Evolutionary conservation across 1,139 yeast species (phyloP).

Genomic region (Taiozyma sp.): DNA sequence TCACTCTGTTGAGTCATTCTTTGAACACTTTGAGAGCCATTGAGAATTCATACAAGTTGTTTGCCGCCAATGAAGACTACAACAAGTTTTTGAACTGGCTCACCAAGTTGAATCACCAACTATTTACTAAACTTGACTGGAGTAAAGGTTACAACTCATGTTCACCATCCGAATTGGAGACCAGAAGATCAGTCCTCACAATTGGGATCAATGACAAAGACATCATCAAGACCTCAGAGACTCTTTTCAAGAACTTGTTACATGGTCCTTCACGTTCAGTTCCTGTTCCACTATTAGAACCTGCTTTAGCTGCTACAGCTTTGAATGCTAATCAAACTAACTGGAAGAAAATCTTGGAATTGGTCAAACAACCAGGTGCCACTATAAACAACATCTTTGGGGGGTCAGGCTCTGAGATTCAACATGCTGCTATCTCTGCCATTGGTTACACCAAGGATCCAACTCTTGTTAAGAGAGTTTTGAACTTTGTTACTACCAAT

Average conservation of each 20-base stretch:
- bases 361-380: conserved; percentile 43
- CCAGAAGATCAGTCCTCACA: conserved; percentile 29
- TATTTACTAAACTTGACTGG: conserved; percentile 22
- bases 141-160: conserved; percentile 8
- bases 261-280: conserved; percentile 45
- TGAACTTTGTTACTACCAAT: conserved; percentile 51
- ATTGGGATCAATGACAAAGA: conserved; percentile 24
- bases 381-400: conserved; percentile 23
- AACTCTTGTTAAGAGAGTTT: conserved; percentile 44
- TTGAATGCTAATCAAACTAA: conserved; percentile 37
- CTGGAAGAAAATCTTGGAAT: conserved; percentile 49
- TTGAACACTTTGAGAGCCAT: conserved; percentile 21
- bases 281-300: conserved; percentile 41
- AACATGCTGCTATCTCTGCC: conserved; percentile 48
- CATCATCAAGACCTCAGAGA: conserved; percentile 32
- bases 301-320: conserved; percentile 30
- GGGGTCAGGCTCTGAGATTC: conserved; percentile 33
- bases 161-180: conserved; percentile 32
- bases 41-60: conserved; percentile 17
- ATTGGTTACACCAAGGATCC: conserved; percentile 41
- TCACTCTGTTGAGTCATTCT: conserved; percentile 21
- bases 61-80: conserved; percentile 6
- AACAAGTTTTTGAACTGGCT: conserved; percentile 26
- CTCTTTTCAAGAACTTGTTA: conserved; percentile 38
- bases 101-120: conserved; percentile 18